Percentiles rank a stretch among this genome's conserved stretches.
These are phyloP conservation scores for Piedraia hortae DNA, from an alignment of 2,329 filamentous ascomycete genomes.

Conservation along the genomic window DNA sequence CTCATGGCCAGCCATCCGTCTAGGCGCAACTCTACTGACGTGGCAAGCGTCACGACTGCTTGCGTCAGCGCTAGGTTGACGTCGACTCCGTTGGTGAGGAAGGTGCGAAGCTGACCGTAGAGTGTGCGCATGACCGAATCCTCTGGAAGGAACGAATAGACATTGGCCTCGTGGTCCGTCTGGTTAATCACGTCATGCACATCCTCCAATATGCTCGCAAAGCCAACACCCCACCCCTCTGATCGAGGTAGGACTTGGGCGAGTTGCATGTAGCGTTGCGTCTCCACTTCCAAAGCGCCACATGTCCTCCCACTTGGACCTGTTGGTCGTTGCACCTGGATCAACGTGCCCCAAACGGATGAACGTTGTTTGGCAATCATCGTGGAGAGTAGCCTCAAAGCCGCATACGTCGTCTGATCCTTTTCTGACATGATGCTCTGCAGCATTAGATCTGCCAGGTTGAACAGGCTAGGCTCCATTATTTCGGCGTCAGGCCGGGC, in stretches of 20 bases:
- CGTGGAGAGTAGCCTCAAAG: constrained; percentile 60
- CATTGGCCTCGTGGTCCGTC: constrained; percentile 2
- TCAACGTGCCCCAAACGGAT: constrained; percentile 52
- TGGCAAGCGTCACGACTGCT: constrained; percentile 51
- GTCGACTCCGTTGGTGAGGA: constrained; percentile 75
- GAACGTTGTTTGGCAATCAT: constrained; percentile 69
- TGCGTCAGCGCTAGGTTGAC: constrained; percentile 76
- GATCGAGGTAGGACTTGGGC: constrained; percentile 16
- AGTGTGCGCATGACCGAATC: constrained; percentile 27
- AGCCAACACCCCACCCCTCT: constrained; percentile 1
- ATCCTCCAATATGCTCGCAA: constrained; percentile 1
- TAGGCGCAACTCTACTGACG: constrained; percentile 59
- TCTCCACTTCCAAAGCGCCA: constrained; percentile 47
- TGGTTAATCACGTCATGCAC: too few species aligned
- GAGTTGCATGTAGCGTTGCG: constrained; percentile 41
- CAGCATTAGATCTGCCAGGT: constrained; percentile 68
- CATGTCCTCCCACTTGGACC: constrained; percentile 31
- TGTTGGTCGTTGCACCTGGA: constrained; percentile 35
- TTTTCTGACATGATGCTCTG: constrained; percentile 65
- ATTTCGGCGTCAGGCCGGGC: constrained; percentile 25
- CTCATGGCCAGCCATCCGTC: constrained; percentile 62
- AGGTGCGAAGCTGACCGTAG: constrained; percentile 38
- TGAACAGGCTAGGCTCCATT: constrained; percentile 69
- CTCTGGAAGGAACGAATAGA: constrained; percentile 2
- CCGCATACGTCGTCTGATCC: constrained; percentile 69